Conservation (phyloP, 2,329 filamentous ascomycete genomes). For the Fusarium nanum region DNA sequence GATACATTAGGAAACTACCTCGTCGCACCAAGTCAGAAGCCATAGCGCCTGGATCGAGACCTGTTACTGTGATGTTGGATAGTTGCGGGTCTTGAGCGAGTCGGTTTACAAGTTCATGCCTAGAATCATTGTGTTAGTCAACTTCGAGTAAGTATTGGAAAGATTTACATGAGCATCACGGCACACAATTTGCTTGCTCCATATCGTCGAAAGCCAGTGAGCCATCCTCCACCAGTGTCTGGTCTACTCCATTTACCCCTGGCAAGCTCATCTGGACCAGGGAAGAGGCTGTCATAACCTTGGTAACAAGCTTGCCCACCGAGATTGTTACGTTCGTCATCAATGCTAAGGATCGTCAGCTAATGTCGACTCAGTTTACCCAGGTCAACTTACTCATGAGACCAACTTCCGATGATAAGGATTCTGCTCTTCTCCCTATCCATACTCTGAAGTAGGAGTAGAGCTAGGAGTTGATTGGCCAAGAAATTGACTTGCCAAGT, state of each 20-base stretch:
- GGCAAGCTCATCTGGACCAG: constrained; percentile 48
- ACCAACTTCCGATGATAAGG: constrained; percentile 49
- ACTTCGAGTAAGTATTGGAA: neutral
- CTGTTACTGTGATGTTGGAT: constrained; percentile 51
- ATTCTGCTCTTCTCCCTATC: constrained; percentile 46
- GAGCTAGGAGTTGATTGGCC: constrained; percentile 47
- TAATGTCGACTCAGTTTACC: neutral
- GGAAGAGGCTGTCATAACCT: constrained; percentile 45
- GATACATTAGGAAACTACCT: constrained; percentile 42
- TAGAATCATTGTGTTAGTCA: constrained; percentile 25
- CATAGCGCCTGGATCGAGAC: constrained; percentile 56
- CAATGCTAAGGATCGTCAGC: constrained; percentile 41
- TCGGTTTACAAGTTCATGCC: constrained; percentile 52
- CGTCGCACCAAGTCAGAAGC: constrained; percentile 48
- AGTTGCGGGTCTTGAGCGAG: constrained; percentile 50
- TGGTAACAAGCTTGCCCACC: constrained; percentile 40
- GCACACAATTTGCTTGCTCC: constrained; percentile 55
- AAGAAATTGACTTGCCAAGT: constrained; percentile 52
- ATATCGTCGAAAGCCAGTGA: constrained; percentile 51
- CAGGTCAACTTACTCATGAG: constrained; percentile 49
- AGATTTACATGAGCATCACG: constrained; percentile 52
- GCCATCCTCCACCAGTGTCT: constrained; percentile 46
- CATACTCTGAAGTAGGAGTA: constrained; percentile 51
- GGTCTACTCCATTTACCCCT: constrained; percentile 52
- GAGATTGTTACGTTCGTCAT: constrained; percentile 46